Evolutionary conservation across 2,329 filamentous ascomycete genomes (phyloP).

Genomic region (Cladophialophora immunda): DNA sequence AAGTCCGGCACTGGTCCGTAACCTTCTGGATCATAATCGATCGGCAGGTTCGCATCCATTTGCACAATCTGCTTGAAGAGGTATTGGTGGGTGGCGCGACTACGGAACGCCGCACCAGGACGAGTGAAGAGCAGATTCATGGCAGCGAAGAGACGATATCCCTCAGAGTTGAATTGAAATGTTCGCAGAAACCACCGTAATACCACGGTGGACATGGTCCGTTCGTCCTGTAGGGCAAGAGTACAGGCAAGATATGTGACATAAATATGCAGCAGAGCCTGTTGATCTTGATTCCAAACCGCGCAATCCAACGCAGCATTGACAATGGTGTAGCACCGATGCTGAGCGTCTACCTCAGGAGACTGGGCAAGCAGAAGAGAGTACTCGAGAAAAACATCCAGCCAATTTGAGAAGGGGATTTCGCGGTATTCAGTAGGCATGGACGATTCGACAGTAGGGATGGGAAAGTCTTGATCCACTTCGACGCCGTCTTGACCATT

Average conservation of each 20-base stretch:
- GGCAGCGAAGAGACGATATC: conserved; percentile 82
- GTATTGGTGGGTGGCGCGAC: conserved; percentile 82
- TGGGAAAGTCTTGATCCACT: conserved; percentile 28
- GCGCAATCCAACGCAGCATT: conserved; percentile 81
- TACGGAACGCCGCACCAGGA: conserved; percentile 66
- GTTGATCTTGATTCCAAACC: conserved; percentile 77
- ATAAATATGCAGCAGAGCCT: conserved; percentile 76
- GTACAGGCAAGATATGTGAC: conserved; percentile 84
- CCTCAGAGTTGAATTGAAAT: conserved; percentile 79
- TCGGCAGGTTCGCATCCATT: conserved; percentile 75
- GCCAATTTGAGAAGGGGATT: conserved; percentile 83
- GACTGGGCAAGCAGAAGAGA: conserved; percentile 75
- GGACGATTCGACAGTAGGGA: conserved; percentile 28
- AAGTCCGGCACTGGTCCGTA: conserved; percentile 48
- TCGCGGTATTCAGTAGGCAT: conserved; percentile 68
- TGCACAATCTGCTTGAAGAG: conserved; percentile 90
- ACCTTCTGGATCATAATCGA: conserved; percentile 53
- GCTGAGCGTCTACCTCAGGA: conserved; percentile 71
- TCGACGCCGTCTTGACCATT: background rate
- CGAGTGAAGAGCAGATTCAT: conserved; percentile 76
- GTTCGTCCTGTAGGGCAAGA: conserved; percentile 78
- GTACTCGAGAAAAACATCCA: conserved; percentile 89
- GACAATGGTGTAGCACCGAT: conserved; percentile 74
- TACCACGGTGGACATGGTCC: conserved; percentile 76
- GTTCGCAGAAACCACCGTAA: conserved; percentile 82